phyloP scores from a whole-genome alignment of 257 asterid genomes.

The Solanum neorickii region DNA sequence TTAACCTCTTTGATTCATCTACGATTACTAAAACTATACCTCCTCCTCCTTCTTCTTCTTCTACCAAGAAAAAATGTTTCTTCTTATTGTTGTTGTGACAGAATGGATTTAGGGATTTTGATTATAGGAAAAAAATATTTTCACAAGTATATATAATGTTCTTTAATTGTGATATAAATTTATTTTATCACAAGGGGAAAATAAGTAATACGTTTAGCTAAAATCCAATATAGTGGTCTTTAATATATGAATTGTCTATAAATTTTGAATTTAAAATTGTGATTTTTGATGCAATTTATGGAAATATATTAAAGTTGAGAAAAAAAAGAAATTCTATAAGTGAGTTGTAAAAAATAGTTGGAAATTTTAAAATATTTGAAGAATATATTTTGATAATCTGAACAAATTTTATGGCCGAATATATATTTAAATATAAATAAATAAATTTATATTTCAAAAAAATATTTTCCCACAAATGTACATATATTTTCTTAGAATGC shows the following conservation, averaged over 20 bases:
- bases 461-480: not conserved
- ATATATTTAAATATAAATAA: too few species aligned
- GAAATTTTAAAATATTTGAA: not conserved
- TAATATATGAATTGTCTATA: not conserved
- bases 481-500: too few species aligned
- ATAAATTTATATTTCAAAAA: too few species aligned
- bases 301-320: not conserved
- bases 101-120: not conserved
- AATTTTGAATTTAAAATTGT: too few species aligned
- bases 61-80: not conserved
- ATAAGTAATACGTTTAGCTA: too few species aligned
- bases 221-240: not conserved
- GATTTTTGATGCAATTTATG: not conserved
- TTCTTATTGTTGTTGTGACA: not conserved
- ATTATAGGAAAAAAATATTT: not conserved
- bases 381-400: not conserved
- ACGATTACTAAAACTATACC: not conserved
- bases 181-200: not conserved
- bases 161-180: too few species aligned
- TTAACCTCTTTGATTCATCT: not conserved
- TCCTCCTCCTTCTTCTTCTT: not conserved
- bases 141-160: not conserved
- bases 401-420: not conserved
- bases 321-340: not conserved
- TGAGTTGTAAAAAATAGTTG: not conserved